Base-by-base conservation (phyloP, 768 basidiomycete species). In the Podaxis carcinomalis region DNA sequence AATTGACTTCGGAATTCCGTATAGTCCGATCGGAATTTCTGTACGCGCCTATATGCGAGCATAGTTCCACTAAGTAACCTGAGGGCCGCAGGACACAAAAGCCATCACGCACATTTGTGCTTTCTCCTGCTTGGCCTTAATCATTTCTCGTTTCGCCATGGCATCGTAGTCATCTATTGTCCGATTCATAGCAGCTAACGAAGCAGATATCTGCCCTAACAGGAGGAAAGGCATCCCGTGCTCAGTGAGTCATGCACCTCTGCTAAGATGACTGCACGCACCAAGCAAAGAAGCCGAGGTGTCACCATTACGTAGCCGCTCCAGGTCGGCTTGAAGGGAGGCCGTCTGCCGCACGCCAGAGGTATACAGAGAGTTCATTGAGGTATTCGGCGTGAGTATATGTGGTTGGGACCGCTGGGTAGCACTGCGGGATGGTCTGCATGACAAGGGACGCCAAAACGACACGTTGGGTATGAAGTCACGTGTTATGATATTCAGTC, bases 161-260 rank as follows among this genome's bases (percentile, higher is more conserved):
- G 91, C 89, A 68, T 98, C 95, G 69, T 96, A 98, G 70, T 99
- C 97, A 63, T 98, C 95, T 64, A 98, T 88, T 57, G 97, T 95
- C 60, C 97, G 78, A 53, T 92, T 88, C 83, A 98, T 88, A 1
- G 94, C 95, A 27, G 93, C 86, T n/a, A 99, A 79, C 7, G 93
- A 95, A n/a, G 95, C 95, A 35, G 93, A 92, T 74, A 99, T 94
- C 83, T 98, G 96, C 74, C 95, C 95, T 95, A 79, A 73, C 74
- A 67, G 63, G 64, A 62, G 71, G 67, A 66, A 64, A 71, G 32
- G 62, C 60, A 51, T n/a, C 39, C 56, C 64, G 62, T 52, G 51
- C 42, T 56, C 61, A 62, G 68, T 60, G 61, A 58, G 63, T 64
- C 54, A 64, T 60, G 28, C n/a, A 54, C 62, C 56, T 47, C 49